Evolutionary conservation across 306 rosid species (phyloP).

Genomic region (Neltuma alba): DNA sequence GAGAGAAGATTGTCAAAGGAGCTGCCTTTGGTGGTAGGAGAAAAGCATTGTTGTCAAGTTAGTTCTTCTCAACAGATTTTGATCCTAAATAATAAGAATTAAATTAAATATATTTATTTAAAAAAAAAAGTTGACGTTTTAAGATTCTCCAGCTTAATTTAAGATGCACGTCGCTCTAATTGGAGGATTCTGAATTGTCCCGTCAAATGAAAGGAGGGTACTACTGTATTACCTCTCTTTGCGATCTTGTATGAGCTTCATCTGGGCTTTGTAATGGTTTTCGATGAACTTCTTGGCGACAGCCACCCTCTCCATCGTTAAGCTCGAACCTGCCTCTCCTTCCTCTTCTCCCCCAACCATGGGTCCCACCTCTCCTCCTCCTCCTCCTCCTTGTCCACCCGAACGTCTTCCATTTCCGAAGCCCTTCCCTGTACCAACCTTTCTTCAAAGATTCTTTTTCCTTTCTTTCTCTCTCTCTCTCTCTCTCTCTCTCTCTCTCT

Average conservation of each 20-base stretch:
- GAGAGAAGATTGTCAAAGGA: not conserved
- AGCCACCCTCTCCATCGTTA: constrained; percentile 89
- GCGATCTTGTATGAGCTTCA: constrained; percentile 78
- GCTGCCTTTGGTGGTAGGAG: not conserved
- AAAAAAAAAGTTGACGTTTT: not conserved
- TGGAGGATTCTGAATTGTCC: too few relatives aligned
- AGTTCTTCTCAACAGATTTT: not conserved
- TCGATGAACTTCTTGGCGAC: constrained; percentile 91
- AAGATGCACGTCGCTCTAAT: too few relatives aligned
- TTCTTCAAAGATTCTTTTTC: not conserved
- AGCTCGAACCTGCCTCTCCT: constrained; percentile 60
- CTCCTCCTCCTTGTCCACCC: constrained; percentile 22
- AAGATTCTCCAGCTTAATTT: too few relatives aligned
- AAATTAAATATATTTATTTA: not conserved
- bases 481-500: constrained; percentile 18
- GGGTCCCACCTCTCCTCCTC: constrained; percentile 39
- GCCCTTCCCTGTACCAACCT: constrained; percentile 1
- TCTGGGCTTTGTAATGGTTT: constrained; percentile 80
- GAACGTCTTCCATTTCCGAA: constrained; percentile 56
- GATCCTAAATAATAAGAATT: not conserved
- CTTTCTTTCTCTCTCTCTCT: not conserved
- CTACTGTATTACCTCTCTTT: constrained; percentile 64
- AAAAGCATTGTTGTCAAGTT: not conserved
- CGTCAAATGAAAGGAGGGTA: too few relatives aligned
- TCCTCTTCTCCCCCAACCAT: constrained; percentile 43